Evolutionary conservation across 2,329 filamentous ascomycete species (phyloP).

Genomic region (Hypoxylon sp.): DNA sequence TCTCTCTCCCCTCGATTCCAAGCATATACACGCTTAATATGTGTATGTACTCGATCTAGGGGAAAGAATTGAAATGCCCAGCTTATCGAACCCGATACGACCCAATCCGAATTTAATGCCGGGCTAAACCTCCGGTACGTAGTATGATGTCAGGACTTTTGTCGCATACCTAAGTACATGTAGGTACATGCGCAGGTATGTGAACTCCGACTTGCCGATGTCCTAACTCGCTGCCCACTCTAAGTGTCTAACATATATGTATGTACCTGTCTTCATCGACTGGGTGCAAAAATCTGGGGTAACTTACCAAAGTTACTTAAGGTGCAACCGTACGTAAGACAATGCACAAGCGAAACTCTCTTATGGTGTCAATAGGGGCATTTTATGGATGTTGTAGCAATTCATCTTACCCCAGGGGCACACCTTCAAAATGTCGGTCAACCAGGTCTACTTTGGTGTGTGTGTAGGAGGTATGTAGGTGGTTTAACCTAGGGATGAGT

Average conservation of each 20-base stretch:
- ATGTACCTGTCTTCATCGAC: background rate
- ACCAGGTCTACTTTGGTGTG: background rate
- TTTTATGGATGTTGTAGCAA: background rate
- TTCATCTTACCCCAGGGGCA: background rate
- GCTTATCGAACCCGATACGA: constrained; percentile 8
- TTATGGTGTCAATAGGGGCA: background rate
- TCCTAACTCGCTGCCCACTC: background rate
- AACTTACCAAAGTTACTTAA: constrained; percentile 15
- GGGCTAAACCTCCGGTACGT: constrained; percentile 6
- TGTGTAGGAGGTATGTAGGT: background rate
- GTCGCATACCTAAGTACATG: background rate
- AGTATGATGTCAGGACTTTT: constrained; percentile 30
- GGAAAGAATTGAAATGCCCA: background rate
- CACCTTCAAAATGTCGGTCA: constrained; percentile 21
- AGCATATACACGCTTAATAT: no score
- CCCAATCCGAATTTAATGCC: constrained; percentile 6
- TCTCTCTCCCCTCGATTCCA: no score
- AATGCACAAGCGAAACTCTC: background rate
- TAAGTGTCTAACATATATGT: background rate
- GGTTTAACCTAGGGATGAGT: background rate
- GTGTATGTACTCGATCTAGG: background rate
- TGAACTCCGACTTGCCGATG: background rate
- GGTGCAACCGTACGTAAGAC: constrained; percentile 1
- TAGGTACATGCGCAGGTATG: constrained; percentile 4
- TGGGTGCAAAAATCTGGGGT: constrained; percentile 24